Evolutionary conservation across 2,329 filamentous ascomycete genomes (phyloP), one percentile per base, ranked within the genome.

Genomic region (Penicillium sumatraense): DNA sequence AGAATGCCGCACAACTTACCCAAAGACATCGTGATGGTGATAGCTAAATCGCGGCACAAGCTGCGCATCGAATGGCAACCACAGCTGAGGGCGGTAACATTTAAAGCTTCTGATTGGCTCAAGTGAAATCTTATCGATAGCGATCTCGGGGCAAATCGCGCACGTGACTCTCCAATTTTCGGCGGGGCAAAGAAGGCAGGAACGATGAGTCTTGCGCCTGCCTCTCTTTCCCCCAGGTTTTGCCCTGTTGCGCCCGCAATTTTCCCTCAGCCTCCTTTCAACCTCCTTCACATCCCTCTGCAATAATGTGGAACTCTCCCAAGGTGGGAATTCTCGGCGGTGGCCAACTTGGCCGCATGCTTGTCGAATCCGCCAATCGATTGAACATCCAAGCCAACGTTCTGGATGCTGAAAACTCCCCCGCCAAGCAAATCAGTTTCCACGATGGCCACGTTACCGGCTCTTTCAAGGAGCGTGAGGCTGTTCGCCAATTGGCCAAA

Each of bases 341-440:
- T 49, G 90, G 90, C 67, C 90, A 93, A 78, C 83, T 99, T 36
- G 95, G 93, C 57, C 90, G 91, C 62, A 98, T 98, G 95, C 85
- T 98, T 18, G 89, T 90, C 61, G 91, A 98, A 78, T 88, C 89
- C n/a, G 92, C 93, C 29, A 86, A 88, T 69, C 78, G 84, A 62
- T 83, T 96, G 54, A 91, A 91, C 66, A 86, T 96, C 62, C 83
- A 89, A 62, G 83, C 95, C 63, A 90, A 88, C 55, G 82, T 96
- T 36, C 84, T 96, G 44, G 93, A 97, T 72, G 86, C 83, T 40
- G 86, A 86, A 54, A 84, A 87, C 62, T 86, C 89, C 38, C 91
- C 93, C 13, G 90, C 93, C 55, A 95, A 93, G 76, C 91, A 96
- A 77, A 88, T 95, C 68, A 92, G 89, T 75, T 84, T 86, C 62